Conservation (phyloP, 352 stramenopile genomes). For the Phytophthora litchii region DNA sequence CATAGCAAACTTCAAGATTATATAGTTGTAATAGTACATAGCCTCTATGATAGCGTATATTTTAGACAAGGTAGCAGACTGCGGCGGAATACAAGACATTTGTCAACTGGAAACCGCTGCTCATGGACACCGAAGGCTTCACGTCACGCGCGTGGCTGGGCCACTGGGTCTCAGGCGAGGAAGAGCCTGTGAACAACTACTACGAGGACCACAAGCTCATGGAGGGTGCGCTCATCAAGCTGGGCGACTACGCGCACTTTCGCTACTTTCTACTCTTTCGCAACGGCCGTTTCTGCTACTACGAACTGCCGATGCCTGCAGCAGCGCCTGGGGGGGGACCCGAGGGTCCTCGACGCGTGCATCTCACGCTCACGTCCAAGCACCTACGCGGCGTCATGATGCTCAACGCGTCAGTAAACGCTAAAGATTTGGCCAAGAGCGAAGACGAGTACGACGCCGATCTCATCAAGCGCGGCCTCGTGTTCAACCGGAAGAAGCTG, state of each 20-base stretch:
- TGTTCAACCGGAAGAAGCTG: slow-evolving; percentile 83
- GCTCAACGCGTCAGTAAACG: slow-evolving; percentile 76
- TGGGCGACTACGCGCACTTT: slow-evolving; percentile 88
- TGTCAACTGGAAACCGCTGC: not conserved
- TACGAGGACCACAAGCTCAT: slow-evolving; percentile 87
- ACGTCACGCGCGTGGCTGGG: slow-evolving; percentile 60
- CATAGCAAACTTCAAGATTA: no score
- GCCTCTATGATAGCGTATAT: no score
- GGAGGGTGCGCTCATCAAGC: slow-evolving; percentile 86
- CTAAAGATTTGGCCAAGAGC: slow-evolving; percentile 63
- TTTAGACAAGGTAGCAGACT: no score
- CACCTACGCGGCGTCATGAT: slow-evolving; percentile 86
- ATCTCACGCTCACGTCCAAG: slow-evolving; percentile 78
- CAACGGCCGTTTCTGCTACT: slow-evolving; percentile 88
- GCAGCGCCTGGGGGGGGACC: slow-evolving; percentile 24
- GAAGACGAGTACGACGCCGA: slow-evolving; percentile 79
- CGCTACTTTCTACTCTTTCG: slow-evolving; percentile 86
- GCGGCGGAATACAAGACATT: slow-evolving; percentile 3
- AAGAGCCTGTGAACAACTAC: slow-evolving; percentile 79
- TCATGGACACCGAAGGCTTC: slow-evolving; percentile 49
- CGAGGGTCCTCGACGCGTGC: slow-evolving; percentile 45
- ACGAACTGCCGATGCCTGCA: slow-evolving; percentile 77
- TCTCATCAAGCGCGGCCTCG: slow-evolving; percentile 67
- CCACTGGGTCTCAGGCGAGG: slow-evolving; percentile 58
- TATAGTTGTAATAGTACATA: no score